A percentile compares a stretch with the other conserved stretches of the same genome.
phyloP scores from a whole-genome alignment of 352 stramenopile species.

The Phytophthora meadii region DNA sequence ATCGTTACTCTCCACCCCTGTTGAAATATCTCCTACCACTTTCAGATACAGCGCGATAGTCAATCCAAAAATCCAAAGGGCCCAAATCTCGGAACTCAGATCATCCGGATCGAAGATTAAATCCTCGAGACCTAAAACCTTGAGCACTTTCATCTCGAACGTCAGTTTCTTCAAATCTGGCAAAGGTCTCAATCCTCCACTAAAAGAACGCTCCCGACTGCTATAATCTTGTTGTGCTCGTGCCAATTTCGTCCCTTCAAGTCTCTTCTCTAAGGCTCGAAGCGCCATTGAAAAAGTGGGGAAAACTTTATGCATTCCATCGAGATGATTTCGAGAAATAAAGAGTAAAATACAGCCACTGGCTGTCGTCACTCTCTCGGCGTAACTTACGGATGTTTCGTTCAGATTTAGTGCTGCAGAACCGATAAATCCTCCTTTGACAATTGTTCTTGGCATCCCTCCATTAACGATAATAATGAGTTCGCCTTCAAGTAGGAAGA shows the following conservation, averaged over 20 bases:
- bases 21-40: conserved; percentile 44
- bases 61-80: conserved; percentile 38
- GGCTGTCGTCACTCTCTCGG: conserved; percentile 61
- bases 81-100: conserved; percentile 31
- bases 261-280: conserved; percentile 60
- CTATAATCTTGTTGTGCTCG: conserved; percentile 40
- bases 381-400: conserved; percentile 63
- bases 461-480: conserved; percentile 52
- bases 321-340: conserved; percentile 56
- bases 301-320: conserved; percentile 68
- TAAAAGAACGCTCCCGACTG: conserved; percentile 8
- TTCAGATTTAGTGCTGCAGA: conserved; percentile 57
- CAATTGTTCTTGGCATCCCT: conserved; percentile 40
- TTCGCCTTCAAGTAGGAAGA: conserved; percentile 65
- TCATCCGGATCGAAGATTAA: conserved; percentile 55
- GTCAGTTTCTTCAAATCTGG: conserved; percentile 19
- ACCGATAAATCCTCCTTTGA: conserved; percentile 59
- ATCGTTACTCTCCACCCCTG: conserved; percentile 20
- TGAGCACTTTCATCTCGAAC: conserved; percentile 38
- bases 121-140: conserved; percentile 38
- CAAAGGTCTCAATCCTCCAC: neutral
- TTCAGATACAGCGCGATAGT: conserved; percentile 44
- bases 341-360: conserved; percentile 68
- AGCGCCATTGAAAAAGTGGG: conserved; percentile 68
- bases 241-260: conserved; percentile 54